Conservation (phyloP, 169 alveolate genomes). For the Plasmodium knowlesi region DNA sequence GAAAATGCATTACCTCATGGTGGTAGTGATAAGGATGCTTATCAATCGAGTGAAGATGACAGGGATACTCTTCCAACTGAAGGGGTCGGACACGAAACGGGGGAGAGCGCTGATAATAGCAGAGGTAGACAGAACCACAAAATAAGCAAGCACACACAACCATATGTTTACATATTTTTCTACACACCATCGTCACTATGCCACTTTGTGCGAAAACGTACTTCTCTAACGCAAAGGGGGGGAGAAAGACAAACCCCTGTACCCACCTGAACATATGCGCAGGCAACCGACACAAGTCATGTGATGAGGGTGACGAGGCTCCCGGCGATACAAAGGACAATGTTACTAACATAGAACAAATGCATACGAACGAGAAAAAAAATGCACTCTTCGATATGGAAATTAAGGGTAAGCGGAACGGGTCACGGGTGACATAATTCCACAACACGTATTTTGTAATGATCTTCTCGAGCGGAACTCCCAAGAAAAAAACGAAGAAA, state of each 20-base stretch:
- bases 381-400: not conserved
- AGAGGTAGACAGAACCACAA: not conserved
- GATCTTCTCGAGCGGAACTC: not conserved
- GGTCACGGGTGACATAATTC: not conserved
- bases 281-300: not conserved
- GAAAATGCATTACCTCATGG: not conserved
- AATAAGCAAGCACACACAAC: not conserved
- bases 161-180: not conserved
- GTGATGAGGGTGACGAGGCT: not conserved
- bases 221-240: not conserved
- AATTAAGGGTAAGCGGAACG: conserved; percentile 23
- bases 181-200: not conserved
- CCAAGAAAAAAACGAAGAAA: not conserved
- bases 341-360: not conserved
- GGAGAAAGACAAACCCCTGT: not conserved
- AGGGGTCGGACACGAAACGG: conserved; percentile 3
- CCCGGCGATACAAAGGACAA: not conserved
- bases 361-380: conserved; percentile 1
- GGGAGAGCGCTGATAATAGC: not conserved
- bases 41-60: not conserved
- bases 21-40: not conserved
- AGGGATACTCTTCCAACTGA: not conserved
- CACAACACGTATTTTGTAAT: not conserved
- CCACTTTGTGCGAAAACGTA: not conserved
- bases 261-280: not conserved